A percentile compares a stretch with the other conserved stretches of the same genome.
phyloP scores from a whole-genome alignment of 164 flowering plant species.

The Akebia trifoliata region DNA sequence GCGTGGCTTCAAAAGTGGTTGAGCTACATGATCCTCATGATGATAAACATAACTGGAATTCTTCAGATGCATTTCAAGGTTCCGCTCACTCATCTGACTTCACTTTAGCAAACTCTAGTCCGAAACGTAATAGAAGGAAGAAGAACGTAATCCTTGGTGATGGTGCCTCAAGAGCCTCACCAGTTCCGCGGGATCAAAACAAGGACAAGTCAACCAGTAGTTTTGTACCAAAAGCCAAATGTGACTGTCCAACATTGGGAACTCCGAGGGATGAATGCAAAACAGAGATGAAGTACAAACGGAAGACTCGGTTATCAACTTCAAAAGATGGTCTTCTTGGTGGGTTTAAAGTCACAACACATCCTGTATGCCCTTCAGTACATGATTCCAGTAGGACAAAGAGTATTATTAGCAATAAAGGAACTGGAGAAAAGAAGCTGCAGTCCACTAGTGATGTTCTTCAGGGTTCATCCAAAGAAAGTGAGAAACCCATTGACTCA shows the following conservation, averaged over 20 bases:
- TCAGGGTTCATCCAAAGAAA: constrained; percentile 24
- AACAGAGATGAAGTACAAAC: constrained; percentile 69
- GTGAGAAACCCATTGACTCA: constrained; percentile 37
- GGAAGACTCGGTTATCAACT: constrained; percentile 53
- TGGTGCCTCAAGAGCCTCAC: constrained; percentile 32
- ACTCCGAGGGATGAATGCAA: constrained; percentile 54
- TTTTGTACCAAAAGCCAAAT: constrained; percentile 41
- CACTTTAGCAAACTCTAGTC: constrained; percentile 42
- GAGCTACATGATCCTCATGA: constrained; percentile 28
- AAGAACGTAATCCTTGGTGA: constrained; percentile 57
- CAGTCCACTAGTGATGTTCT: constrained; percentile 16
- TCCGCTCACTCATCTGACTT: constrained; percentile 28
- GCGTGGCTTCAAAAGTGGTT: constrained; percentile 16
- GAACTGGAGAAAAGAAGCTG: constrained; percentile 24
- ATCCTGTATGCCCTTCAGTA: constrained; percentile 23
- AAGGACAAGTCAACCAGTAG: constrained; percentile 29
- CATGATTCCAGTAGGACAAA: constrained; percentile 21
- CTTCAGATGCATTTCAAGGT: constrained; percentile 25
- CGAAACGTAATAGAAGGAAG: constrained; percentile 57
- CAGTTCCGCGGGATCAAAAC: constrained; percentile 39
- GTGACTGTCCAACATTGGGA: constrained; percentile 37
- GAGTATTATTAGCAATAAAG: constrained; percentile 16
- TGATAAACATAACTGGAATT: constrained; percentile 29
- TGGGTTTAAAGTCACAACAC: constrained; percentile 24
- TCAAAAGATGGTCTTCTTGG: constrained; percentile 42